Evolutionary conservation across 2,329 filamentous ascomycete genomes (phyloP).

Genomic region (Aspergillus sclerotialis): DNA sequence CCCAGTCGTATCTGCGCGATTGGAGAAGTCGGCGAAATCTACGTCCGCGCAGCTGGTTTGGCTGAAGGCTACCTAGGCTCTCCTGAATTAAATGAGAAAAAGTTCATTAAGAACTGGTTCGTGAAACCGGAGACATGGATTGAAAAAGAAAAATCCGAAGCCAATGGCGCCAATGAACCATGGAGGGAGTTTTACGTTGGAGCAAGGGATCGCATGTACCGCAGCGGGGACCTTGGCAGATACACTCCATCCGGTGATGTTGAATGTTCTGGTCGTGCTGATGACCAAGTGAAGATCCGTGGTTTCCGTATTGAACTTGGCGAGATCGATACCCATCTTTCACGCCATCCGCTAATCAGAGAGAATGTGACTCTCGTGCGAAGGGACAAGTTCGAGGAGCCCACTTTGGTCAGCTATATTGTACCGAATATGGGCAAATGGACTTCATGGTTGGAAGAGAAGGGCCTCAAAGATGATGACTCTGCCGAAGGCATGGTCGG

Average conservation of each 20-base stretch:
- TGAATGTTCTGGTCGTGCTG: conserved; percentile 71
- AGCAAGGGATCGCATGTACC: conserved; percentile 77
- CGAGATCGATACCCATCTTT: conserved; percentile 83
- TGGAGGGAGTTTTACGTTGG: conserved; percentile 77
- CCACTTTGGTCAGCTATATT: conserved; percentile 79
- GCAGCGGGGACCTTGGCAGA: conserved; percentile 77
- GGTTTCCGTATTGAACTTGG: conserved; percentile 92
- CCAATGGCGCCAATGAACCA: conserved; percentile 51
- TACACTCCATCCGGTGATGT: conserved; percentile 66
- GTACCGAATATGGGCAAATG: conserved; percentile 75
- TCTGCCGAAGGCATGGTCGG: conserved; percentile 47
- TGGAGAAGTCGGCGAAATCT: conserved; percentile 79
- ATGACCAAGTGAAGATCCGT: conserved; percentile 91
- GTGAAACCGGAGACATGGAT: conserved; percentile 65
- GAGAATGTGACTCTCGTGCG: conserved; percentile 82
- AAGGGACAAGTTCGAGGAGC: conserved; percentile 78
- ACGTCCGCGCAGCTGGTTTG: conserved; percentile 72
- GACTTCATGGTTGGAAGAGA: conserved; percentile 57
- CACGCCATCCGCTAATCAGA: conserved; percentile 64
- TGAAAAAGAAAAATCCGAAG: conserved; percentile 53
- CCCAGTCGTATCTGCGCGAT: conserved; percentile 64
- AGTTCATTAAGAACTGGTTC: conserved; percentile 84
- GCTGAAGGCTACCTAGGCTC: conserved; percentile 70
- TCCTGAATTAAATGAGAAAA: conserved; percentile 59
- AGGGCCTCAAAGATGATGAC: conserved; percentile 46